Conservation (phyloP, 768 basidiomycete species). For the Pholiota microspora region DNA sequence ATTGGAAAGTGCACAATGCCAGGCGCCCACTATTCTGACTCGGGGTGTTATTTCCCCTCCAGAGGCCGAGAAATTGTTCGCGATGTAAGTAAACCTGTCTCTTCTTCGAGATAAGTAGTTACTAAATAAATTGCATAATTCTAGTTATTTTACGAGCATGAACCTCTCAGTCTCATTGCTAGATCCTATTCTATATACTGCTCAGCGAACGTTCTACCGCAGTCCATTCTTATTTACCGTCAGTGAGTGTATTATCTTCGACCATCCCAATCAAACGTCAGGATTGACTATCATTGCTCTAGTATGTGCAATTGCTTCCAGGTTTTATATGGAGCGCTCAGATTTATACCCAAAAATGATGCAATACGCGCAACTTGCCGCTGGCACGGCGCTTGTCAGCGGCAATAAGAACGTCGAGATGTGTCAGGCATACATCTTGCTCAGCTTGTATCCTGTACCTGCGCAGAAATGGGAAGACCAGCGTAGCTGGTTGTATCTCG, state of each 20-base stretch:
- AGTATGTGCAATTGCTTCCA: constrained; percentile 88
- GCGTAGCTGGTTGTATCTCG: constrained; percentile 86
- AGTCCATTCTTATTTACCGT: constrained; percentile 93
- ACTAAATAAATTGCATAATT: constrained; percentile 10
- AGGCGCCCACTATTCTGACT: constrained; percentile 62
- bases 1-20: constrained; percentile 41
- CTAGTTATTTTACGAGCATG: constrained; percentile 75
- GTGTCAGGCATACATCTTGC: constrained; percentile 77
- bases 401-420: constrained; percentile 84
- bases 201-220: constrained; percentile 74
- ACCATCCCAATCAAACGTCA: not conserved
- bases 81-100: constrained; percentile 58
- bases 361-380: constrained; percentile 74
- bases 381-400: constrained; percentile 72
- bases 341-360: constrained; percentile 70
- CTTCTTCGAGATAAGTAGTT: not conserved
- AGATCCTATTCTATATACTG: constrained; percentile 82
- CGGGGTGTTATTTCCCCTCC: constrained; percentile 58
- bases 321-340: constrained; percentile 71
- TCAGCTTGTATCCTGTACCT: constrained; percentile 76
- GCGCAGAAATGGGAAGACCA: constrained; percentile 86
- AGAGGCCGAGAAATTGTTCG: constrained; percentile 73
- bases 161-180: constrained; percentile 77
- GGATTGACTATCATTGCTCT: not conserved
- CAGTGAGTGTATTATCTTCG: constrained; percentile 46